Evolutionary conservation across 345 rosid species (phyloP).

Genomic region (Lepidium aucheri): DNA sequence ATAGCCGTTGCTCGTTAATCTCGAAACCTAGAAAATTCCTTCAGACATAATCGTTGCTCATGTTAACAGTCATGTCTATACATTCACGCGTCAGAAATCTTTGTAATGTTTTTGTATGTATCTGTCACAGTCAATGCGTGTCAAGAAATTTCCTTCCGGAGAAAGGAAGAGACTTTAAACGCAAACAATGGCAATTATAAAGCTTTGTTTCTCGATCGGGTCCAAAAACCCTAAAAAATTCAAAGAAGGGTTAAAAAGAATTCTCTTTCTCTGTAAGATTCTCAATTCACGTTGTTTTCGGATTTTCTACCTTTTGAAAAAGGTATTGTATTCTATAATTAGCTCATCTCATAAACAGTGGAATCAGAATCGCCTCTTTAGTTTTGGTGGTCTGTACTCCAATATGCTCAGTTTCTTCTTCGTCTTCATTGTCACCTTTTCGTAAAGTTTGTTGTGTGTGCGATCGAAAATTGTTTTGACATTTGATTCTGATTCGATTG

Average conservation of each 20-base stretch:
- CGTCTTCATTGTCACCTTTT: slow-evolving; percentile 1
- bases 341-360: background rate
- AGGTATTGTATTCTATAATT: slow-evolving; percentile 22
- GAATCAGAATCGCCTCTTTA: slow-evolving; percentile 22
- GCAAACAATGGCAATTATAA: background rate
- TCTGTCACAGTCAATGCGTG: background rate
- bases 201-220: background rate
- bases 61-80: background rate
- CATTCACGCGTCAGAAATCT: background rate
- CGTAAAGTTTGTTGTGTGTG: background rate
- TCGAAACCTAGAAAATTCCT: background rate
- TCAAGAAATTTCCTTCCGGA: background rate
- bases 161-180: background rate
- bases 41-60: background rate
- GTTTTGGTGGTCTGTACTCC: background rate
- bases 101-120: background rate
- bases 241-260: background rate
- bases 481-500: slow-evolving; percentile 25
- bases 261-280: background rate
- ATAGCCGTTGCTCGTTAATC: background rate
- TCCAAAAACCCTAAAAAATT: background rate
- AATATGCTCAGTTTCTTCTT: background rate
- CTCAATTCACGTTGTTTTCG: background rate
- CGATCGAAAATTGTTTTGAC: slow-evolving; percentile 1
- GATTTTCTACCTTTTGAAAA: background rate